Percentiles rank a stretch among this genome's conserved stretches.
These are phyloP conservation scores for Triglochin maritima DNA, from an alignment of 106 monocot species.

Conservation along the genomic window DNA sequence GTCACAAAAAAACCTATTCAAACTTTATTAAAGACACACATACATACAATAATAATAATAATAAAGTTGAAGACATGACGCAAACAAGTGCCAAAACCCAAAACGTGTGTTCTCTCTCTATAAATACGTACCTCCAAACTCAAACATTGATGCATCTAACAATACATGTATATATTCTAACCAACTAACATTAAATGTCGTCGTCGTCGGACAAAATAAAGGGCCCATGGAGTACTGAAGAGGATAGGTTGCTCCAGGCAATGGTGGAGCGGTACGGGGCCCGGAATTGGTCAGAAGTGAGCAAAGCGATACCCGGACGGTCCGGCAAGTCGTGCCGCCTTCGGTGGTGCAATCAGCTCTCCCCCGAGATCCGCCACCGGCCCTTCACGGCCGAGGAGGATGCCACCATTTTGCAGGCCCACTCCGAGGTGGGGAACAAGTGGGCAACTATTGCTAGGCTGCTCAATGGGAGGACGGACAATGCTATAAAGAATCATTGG, in stretches of 20 bases:
- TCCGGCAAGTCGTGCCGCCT: conserved; percentile 20
- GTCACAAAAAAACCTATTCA: too few relatives aligned
- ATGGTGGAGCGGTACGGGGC: conserved; percentile 11
- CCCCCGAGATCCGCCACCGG: conserved; percentile 8
- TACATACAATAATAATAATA: too few relatives aligned
- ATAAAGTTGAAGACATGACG: too few relatives aligned
- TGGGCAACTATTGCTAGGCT: conserved; percentile 30
- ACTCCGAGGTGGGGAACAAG: conserved; percentile 21
- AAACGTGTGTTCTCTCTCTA: too few relatives aligned
- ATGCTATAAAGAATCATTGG: conserved; percentile 33
- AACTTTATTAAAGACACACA: too few relatives aligned
- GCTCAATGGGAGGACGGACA: conserved; percentile 26
- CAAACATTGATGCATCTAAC: too few relatives aligned
- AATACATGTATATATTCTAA: too few relatives aligned
- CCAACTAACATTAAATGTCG: too few relatives aligned
- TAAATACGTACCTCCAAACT: too few relatives aligned
- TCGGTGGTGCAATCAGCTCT: conserved; percentile 19
- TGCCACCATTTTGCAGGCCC: conserved; percentile 18
- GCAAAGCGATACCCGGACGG: conserved; percentile 13
- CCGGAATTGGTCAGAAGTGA: conserved; percentile 11
- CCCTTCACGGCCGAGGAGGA: conserved; percentile 25
- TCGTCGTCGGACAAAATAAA: conserved; percentile 1
- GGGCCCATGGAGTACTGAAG: conserved; percentile 14
- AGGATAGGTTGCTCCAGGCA: conserved; percentile 9
- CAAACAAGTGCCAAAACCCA: too few relatives aligned